Percentiles rank a stretch among this genome's conserved stretches.
Evolutionary conservation across 2,329 filamentous ascomycete species (phyloP).

Genomic region (Colletotrichum sidae): DNA sequence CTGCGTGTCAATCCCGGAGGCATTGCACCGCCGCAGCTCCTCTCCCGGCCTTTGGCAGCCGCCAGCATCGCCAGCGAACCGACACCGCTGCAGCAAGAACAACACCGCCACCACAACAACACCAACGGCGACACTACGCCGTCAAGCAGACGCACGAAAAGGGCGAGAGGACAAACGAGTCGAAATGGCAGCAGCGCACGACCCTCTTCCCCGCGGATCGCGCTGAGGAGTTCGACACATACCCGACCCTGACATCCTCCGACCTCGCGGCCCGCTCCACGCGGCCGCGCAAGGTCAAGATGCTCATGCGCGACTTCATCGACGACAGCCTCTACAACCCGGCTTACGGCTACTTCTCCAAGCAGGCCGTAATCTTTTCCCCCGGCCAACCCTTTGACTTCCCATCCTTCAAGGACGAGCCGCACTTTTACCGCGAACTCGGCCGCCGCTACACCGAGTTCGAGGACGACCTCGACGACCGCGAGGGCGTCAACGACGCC

Average conservation of each 20-base stretch:
- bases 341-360: slow-evolving; percentile 95
- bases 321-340: slow-evolving; percentile 97
- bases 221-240: slow-evolving; percentile 82
- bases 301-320: slow-evolving; percentile 97
- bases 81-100: slow-evolving; percentile 43
- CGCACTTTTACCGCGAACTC: slow-evolving; percentile 82
- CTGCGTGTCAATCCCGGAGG: slow-evolving; percentile 69
- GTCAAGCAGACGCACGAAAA: slow-evolving; percentile 30
- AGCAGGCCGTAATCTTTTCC: slow-evolving; percentile 95
- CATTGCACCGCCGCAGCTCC: slow-evolving; percentile 44
- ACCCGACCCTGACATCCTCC: slow-evolving; percentile 86
- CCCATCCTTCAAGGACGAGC: slow-evolving; percentile 81
- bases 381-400: slow-evolving; percentile 94
- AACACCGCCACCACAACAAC: slow-evolving; percentile 12
- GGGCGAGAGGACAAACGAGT: slow-evolving; percentile 64
- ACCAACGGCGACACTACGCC: slow-evolving; percentile 45
- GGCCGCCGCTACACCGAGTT: slow-evolving; percentile 88
- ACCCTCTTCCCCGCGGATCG: slow-evolving; percentile 82
- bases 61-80: slow-evolving; percentile 27
- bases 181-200: slow-evolving; percentile 87
- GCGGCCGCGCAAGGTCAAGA: slow-evolving; percentile 89
- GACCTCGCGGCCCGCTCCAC: slow-evolving; percentile 79
- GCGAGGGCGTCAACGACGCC: slow-evolving; percentile 74
- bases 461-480: slow-evolving; percentile 85
- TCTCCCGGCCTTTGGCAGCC: slow-evolving; percentile 35